These are phyloP conservation scores for Aspergillus saccharolyticus DNA, from an alignment of 495 filamentous ascomycete species.

Conservation along the genomic window DNA sequence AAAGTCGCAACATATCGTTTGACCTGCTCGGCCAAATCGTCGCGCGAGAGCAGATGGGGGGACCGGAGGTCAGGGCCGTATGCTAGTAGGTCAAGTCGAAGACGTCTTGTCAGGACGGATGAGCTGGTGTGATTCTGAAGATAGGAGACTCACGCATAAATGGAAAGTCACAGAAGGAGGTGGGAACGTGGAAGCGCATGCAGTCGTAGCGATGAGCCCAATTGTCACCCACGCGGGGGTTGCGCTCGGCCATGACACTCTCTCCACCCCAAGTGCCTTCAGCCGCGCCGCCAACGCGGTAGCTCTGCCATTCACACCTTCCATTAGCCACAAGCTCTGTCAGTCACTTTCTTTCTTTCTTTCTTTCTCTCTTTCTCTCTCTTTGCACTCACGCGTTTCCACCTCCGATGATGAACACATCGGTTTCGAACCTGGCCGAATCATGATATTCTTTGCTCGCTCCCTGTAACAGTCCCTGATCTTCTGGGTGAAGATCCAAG, in stretches of 20 bases:
- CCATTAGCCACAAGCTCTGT: background rate
- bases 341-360: background rate
- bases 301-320: constrained; percentile 5
- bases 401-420: constrained; percentile 24
- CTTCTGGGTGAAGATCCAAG: constrained; percentile 15
- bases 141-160: constrained; percentile 14
- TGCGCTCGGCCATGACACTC: constrained; percentile 32
- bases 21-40: constrained; percentile 33
- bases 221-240: constrained; percentile 28
- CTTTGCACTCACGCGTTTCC: constrained; percentile 21
- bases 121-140: background rate
- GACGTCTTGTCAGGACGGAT: background rate
- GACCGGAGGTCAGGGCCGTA: constrained; percentile 19
- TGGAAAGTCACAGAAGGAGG: constrained; percentile 18
- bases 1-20: constrained; percentile 30
- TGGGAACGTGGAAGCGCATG: constrained; percentile 30
- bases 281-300: constrained; percentile 30
- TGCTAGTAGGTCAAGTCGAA: constrained; percentile 10
- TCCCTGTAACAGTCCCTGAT: constrained; percentile 9
- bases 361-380: background rate
- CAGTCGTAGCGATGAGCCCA: constrained; percentile 36
- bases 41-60: constrained; percentile 30
- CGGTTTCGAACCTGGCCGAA: constrained; percentile 11
- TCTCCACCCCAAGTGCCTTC: constrained; percentile 28
- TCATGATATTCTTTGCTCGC: background rate